These are phyloP conservation scores for Iberis amara DNA, from an alignment of 441 rosid species.

Conservation along the genomic window DNA sequence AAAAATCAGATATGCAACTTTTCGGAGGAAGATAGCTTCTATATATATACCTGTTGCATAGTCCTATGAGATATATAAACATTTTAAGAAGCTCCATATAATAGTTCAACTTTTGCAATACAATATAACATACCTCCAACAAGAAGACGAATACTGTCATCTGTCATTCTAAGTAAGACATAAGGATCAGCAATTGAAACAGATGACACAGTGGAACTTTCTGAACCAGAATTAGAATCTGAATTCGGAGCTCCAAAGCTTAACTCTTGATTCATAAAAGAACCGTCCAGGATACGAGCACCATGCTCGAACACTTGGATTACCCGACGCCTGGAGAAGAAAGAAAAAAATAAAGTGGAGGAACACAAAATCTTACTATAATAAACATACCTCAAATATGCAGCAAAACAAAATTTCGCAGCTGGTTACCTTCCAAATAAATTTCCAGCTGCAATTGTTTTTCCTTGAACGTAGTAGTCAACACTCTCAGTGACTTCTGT, in stretches of 20 bases:
- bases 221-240: conserved; percentile 69
- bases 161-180: conserved; percentile 81
- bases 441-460: conserved; percentile 95
- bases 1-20: neutral
- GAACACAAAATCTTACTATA: neutral
- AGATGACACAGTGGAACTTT: conserved; percentile 57
- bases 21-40: neutral
- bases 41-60: neutral
- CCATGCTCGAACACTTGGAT: conserved; percentile 91
- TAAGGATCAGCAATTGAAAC: conserved; percentile 96
- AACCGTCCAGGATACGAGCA: conserved; percentile 92
- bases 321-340: conserved; percentile 77
- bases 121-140: conserved; percentile 67
- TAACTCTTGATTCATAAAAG: conserved; percentile 91
- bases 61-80: too few relatives aligned
- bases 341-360: conserved; percentile 5
- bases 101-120: conserved; percentile 17
- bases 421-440: conserved; percentile 81
- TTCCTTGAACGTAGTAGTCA: conserved; percentile 96
- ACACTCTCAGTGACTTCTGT: conserved; percentile 99
- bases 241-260: conserved; percentile 65
- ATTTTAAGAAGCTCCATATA: conserved; percentile 15
- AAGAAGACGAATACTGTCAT: conserved; percentile 84
- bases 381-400: conserved; percentile 23
- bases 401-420: conserved; percentile 22